Percentiles rank a stretch among this genome's conserved stretches.
Conservation (phyloP, 768 basidiomycete species). For the Phlebiopsis flavidoalba region DNA sequence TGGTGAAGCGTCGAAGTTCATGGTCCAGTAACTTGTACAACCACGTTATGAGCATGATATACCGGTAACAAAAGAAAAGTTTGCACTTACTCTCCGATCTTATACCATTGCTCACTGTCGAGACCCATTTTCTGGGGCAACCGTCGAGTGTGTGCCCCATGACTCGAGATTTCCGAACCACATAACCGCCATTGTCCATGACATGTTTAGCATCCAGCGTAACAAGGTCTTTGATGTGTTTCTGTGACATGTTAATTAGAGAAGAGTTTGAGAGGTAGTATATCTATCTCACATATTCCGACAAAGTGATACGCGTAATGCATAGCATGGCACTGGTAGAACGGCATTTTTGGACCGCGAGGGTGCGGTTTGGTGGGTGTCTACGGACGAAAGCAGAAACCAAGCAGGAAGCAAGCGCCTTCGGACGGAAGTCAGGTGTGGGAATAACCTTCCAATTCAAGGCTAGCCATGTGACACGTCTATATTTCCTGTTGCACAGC, state of each 20-base stretch:
- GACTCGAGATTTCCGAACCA: conserved; percentile 76
- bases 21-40: conserved; percentile 72
- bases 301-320: conserved; percentile 71
- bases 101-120: conserved; percentile 51
- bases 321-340: conserved; percentile 88
- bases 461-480: conserved; percentile 4
- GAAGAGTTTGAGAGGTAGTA: background rate
- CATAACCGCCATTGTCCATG: conserved; percentile 67
- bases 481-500: conserved; percentile 13
- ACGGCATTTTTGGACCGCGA: conserved; percentile 59
- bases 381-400: background rate
- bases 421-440: conserved; percentile 10
- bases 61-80: background rate
- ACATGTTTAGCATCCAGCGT: conserved; percentile 66
- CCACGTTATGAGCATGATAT: background rate
- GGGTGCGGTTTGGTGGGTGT: background rate
- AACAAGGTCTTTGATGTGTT: conserved; percentile 71
- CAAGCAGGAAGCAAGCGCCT: background rate
- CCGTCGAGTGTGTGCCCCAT: conserved; percentile 64
- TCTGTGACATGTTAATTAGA: conserved; percentile 34
- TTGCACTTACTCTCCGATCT: conserved; percentile 69
- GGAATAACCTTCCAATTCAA: conserved; percentile 11
- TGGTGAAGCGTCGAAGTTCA: conserved; percentile 87
- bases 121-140: conserved; percentile 75
- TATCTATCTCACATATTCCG: conserved; percentile 55